Evolutionary conservation across 495 filamentous ascomycete genomes (phyloP), one percentile per base, ranked within the genome.

Genomic region (Stereocaulon alpinum): DNA sequence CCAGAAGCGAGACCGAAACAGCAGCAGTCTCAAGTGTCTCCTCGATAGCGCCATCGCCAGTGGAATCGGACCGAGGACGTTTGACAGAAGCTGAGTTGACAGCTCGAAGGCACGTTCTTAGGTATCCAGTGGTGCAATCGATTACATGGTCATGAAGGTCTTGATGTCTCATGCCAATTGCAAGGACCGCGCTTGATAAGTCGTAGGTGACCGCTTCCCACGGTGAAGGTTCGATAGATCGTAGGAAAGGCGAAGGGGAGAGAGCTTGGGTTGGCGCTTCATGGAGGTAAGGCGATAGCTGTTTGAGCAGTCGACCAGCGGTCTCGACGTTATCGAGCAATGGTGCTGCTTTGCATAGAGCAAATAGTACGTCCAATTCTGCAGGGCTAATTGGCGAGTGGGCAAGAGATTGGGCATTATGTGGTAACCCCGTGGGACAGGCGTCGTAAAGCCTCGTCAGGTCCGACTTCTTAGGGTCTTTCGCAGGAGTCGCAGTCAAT

Each of bases 291-390:
- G 82, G 86, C 14, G 84, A 79, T 40, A 98, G 72, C 66, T 91
- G 90, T 4, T 74, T 71, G 18, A 83, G 77, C 40, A 97, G 78
- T 67, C 80, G 85, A 64, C 86, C 79, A 43, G 91, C 89, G 69
- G 83, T 85, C 56, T 88, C 81, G 6, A 74, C 65, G 53, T 78
- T 79, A 18, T 82, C 75, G 15, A 96, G 73, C 17, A 82, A 74
- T 18, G 88, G 84, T 10, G 90, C 87, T 29, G 93, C 87, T 72
- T 87, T 89, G 72, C 91, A 95, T 24, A 98, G 78, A 34, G 91
- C 89, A 20, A 97, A 73, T 29, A 97, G 77, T 42, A 92, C 85
- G 69, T 97, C 91, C 60, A 94, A 82, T 76, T 98, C 93, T 56
- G 87, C 83, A 53, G 89, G 24, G 69, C 24, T 41, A 11, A 64